Percentiles rank a stretch among this genome's conserved stretches.
Conservation (phyloP, 2,329 filamentous ascomycete species). For the Penicillium griseofulvum region DNA sequence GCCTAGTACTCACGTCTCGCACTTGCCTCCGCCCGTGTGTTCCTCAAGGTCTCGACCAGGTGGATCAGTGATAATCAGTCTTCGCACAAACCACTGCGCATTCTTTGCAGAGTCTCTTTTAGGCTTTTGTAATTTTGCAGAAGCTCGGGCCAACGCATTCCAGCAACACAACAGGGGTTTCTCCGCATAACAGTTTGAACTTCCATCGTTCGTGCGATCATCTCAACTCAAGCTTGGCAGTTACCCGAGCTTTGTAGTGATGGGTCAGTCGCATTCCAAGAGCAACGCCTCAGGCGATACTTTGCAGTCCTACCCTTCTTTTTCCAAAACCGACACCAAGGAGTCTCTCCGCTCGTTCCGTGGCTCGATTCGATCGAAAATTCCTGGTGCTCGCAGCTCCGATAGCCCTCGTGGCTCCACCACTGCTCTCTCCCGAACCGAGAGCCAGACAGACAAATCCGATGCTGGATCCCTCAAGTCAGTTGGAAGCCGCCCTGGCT, state of each 20-base stretch:
- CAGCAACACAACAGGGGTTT: slow-evolving; percentile 23
- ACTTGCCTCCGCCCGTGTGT: not conserved
- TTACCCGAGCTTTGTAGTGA: slow-evolving; percentile 36
- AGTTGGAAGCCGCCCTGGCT: slow-evolving; percentile 52
- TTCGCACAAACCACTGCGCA: not conserved
- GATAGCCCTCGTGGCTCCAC: slow-evolving; percentile 81
- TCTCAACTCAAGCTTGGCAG: slow-evolving; percentile 31
- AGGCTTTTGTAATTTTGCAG: slow-evolving; percentile 21
- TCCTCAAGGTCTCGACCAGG: not conserved
- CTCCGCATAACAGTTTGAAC: slow-evolving; percentile 23
- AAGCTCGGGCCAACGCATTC: slow-evolving; percentile 32
- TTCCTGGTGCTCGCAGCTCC: slow-evolving; percentile 61
- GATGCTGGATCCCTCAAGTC: slow-evolving; percentile 76
- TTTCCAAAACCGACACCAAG: slow-evolving; percentile 88
- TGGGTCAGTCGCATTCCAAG: slow-evolving; percentile 55
- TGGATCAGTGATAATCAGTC: not conserved
- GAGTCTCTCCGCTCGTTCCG: slow-evolving; percentile 86
- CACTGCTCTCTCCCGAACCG: slow-evolving; percentile 61
- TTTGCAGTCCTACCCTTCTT: slow-evolving; percentile 84
- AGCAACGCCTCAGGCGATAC: slow-evolving; percentile 57
- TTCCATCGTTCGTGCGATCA: slow-evolving; percentile 23
- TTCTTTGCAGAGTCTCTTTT: slow-evolving; percentile 8
- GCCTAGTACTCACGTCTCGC: not conserved
- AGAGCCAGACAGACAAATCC: slow-evolving; percentile 58
- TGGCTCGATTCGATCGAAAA: slow-evolving; percentile 80